phyloP scores from a whole-genome alignment of 2,329 filamentous ascomycete species.

The Tolypocladium ophioglossoides region DNA sequence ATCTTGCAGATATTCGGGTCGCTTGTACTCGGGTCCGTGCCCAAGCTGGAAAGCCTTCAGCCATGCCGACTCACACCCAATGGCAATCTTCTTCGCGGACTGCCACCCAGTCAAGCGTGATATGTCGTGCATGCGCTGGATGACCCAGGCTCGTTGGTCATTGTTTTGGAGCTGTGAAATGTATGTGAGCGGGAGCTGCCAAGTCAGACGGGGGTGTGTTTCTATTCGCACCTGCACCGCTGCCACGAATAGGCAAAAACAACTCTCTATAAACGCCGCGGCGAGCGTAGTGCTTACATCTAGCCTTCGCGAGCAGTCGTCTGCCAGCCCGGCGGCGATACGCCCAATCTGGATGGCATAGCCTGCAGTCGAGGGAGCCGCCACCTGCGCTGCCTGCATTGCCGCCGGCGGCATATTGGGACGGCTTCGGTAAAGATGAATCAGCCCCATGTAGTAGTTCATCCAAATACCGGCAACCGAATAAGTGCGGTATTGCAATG shows the following conservation, averaged over 20 bases:
- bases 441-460: slow-evolving; percentile 75
- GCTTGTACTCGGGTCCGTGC: slow-evolving; percentile 63
- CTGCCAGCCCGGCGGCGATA: slow-evolving; percentile 63
- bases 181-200: not conserved
- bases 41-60: slow-evolving; percentile 61
- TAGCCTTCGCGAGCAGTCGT: slow-evolving; percentile 37
- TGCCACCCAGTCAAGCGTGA: slow-evolving; percentile 79
- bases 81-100: slow-evolving; percentile 68
- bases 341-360: slow-evolving; percentile 69
- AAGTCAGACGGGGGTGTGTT: not conserved
- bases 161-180: slow-evolving; percentile 36
- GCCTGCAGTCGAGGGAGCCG: slow-evolving; percentile 58
- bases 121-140: slow-evolving; percentile 64
- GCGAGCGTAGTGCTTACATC: slow-evolving; percentile 69
- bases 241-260: slow-evolving; percentile 77
- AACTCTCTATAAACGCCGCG: slow-evolving; percentile 71
- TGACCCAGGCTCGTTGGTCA: slow-evolving; percentile 65
- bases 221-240: slow-evolving; percentile 51
- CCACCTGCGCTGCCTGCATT: slow-evolving; percentile 74
- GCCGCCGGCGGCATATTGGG: slow-evolving; percentile 86
- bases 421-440: slow-evolving; percentile 72
- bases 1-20: slow-evolving; percentile 28
- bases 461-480: slow-evolving; percentile 83
- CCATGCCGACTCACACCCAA: slow-evolving; percentile 80
- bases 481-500: slow-evolving; percentile 73